These are phyloP conservation scores for Platanus orientalis DNA, from an alignment of 164 flowering plant genomes.

Conservation along the genomic window DNA sequence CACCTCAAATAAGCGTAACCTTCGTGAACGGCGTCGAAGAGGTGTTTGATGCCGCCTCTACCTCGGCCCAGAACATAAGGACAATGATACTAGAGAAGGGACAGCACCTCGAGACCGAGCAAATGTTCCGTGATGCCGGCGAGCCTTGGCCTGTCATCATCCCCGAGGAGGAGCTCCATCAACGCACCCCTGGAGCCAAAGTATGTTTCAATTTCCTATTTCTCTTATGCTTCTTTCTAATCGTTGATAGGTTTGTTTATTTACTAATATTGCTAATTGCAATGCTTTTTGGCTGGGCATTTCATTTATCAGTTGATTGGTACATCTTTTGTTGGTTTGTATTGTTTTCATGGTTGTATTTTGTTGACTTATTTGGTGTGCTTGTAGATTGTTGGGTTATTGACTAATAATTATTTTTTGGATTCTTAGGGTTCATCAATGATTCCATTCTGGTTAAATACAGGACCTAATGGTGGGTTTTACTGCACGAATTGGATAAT, in stretches of 20 bases:
- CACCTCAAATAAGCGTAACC: constrained; percentile 84
- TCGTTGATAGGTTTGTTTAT: background rate
- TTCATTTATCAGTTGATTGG: background rate
- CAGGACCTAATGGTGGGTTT: no score
- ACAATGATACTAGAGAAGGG: constrained; percentile 76
- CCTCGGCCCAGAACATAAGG: constrained; percentile 67
- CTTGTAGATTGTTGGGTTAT: no score
- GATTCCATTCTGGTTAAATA: no score
- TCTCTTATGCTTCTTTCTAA: background rate
- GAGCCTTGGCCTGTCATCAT: constrained; percentile 91
- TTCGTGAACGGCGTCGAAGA: constrained; percentile 87
- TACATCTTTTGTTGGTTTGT: no score
- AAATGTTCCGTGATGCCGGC: constrained; percentile 87
- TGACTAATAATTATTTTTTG: no score
- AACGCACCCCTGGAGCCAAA: constrained; percentile 61
- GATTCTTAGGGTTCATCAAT: no score
- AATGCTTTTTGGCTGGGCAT: background rate
- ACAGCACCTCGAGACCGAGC: constrained; percentile 80
- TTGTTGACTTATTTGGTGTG: no score
- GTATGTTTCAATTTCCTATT: constrained; percentile 26
- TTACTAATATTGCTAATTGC: background rate
- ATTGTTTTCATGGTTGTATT: no score
- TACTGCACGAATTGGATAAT: no score
- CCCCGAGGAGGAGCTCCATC: constrained; percentile 70
- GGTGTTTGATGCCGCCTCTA: constrained; percentile 66